Evolutionary conservation across 2,329 filamentous ascomycete genomes (phyloP), one percentile per base, ranked within the genome.

Genomic region (Plenodomus tracheiphilus): DNA sequence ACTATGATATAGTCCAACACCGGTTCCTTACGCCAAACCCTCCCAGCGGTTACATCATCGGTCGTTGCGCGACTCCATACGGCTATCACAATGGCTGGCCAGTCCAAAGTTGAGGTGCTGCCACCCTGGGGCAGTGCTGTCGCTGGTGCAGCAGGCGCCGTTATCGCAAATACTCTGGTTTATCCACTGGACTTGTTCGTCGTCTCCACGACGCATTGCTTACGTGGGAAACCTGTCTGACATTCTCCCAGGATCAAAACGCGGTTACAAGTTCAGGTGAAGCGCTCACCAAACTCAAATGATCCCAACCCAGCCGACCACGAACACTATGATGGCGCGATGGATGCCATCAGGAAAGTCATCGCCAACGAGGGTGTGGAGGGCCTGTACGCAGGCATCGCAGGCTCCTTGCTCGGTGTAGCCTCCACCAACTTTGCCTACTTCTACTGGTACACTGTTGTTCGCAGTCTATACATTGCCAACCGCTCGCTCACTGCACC

Each of bases 371-470:
- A 99, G 61, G 94, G 94, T 25, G 47, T 94, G 8, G 66, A 78
- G 39, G 94, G 94, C 6, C 83, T 99, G 7, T 99, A 99, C 67
- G 85, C 89, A 43, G 94, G 94, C 52, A 92, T 99, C 71, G 81
- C 85, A 51, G 92, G 93, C 42, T 85, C 92, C 4, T 79, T 99
- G 16, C 77, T 97, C 43, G 94, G 94, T 45, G 94, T 99, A 30
- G 93, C 91, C 1, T 97, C 92, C 20, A 97, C 93, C 43, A 99
- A 99, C 74, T 99, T 99, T 71, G 94, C 94, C 65, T 99, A 99
- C 77, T 99, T 99, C 73, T 99, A 99, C 78, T 97, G 93, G 92
- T 97, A 97, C 73, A 93, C 91, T 4, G 77, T 94, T 21, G 90
- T 97, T 25, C 85, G 94, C 55, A 85, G 85, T 15, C 74, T 96